Percentiles rank a stretch among this genome's conserved stretches.
phyloP scores from a whole-genome alignment of 441 rosid genomes.

The Pelargonium citronellum region DNA sequence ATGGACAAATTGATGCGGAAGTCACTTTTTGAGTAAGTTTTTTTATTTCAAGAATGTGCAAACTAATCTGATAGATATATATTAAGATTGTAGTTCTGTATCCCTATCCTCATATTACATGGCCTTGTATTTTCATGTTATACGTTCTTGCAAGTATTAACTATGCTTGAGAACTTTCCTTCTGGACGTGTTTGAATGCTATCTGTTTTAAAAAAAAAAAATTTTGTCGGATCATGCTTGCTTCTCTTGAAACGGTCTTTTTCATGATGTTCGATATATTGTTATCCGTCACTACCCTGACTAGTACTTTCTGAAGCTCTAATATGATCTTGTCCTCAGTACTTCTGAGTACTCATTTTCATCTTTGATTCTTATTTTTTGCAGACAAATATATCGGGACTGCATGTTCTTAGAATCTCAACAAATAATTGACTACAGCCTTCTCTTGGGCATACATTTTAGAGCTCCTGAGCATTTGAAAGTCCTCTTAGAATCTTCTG shows the following conservation, averaged over 20 bases:
- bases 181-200: no score
- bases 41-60: background rate
- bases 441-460: conserved; percentile 87
- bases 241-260: no score
- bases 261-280: background rate
- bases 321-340: no score
- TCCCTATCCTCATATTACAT: background rate
- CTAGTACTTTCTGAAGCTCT: no score
- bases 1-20: conserved; percentile 84
- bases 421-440: conserved; percentile 89
- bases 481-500: conserved; percentile 50
- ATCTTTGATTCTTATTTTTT: conserved; percentile 17
- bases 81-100: background rate
- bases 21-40: conserved; percentile 65
- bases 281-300: no score
- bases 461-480: conserved; percentile 80
- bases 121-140: background rate
- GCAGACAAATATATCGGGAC: conserved; percentile 78
- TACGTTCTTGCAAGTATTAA: background rate
- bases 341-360: conserved; percentile 22
- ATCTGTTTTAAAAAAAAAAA: no score
- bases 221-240: no score
- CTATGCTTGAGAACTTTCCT: background rate
- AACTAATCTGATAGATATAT: background rate
- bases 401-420: conserved; percentile 81